Percentiles rank a stretch among this genome's conserved stretches.
Conservation (phyloP, 148 eudicot genomes). For the Salicornia ramosissima region DNA sequence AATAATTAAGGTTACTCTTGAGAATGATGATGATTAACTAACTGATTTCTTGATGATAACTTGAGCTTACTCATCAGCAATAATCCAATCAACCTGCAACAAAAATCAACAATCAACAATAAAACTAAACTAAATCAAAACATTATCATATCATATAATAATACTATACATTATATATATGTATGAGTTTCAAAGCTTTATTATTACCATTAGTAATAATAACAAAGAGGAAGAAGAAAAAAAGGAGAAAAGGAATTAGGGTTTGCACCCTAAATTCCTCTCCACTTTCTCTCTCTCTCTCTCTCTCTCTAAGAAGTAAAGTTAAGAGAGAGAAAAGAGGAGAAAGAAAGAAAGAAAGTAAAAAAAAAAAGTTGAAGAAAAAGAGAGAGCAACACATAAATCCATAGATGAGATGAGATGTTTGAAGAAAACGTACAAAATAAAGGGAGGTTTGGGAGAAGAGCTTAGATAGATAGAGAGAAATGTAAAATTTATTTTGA, state of each 20-base stretch:
- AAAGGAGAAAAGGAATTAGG: slow-evolving; percentile 1
- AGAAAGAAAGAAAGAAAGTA: not conserved
- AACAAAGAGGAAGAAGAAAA: not conserved
- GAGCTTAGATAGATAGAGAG: no score
- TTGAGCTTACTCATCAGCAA: slow-evolving; percentile 16
- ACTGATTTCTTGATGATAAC: slow-evolving; percentile 12
- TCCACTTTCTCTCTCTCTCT: slow-evolving; percentile 15
- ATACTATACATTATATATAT: not conserved
- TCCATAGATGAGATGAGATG: slow-evolving; percentile 22
- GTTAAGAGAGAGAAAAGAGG: slow-evolving; percentile 3
- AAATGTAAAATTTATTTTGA: no score
- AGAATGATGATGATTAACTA: not conserved
- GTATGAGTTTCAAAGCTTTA: not conserved
- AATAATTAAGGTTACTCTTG: slow-evolving; percentile 10
- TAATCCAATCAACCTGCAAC: slow-evolving; percentile 18
- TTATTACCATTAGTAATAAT: slow-evolving; percentile 4
- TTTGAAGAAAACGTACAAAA: slow-evolving; percentile 26
- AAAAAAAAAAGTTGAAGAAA: not conserved
- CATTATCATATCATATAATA: not conserved
- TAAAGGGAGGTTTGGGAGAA: slow-evolving; percentile 11
- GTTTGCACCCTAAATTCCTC: slow-evolving; percentile 14
- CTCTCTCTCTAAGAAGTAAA: slow-evolving; percentile 6
- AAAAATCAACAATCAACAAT: slow-evolving; percentile 3
- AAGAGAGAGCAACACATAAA: slow-evolving; percentile 21
- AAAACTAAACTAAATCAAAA: not conserved